A percentile compares a stretch with the other conserved stretches of the same genome.
phyloP scores from a whole-genome alignment of 1,139 yeast genomes.

The Entelexis sorbosivorans region DNA sequence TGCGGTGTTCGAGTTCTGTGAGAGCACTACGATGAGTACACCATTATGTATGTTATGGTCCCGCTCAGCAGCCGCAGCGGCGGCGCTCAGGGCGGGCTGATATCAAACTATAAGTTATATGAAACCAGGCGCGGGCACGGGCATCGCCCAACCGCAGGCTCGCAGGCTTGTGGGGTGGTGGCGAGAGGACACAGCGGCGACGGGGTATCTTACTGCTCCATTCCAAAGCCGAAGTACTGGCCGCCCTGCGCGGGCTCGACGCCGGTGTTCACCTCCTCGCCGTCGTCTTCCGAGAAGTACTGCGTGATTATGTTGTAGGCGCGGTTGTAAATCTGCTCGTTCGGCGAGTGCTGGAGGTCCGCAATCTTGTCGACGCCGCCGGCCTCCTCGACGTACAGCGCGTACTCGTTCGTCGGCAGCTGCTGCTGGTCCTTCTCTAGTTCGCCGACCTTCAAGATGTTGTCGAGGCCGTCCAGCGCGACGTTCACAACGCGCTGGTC shows the following conservation, averaged over 20 bases:
- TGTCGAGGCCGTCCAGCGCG: slow-evolving; percentile 87
- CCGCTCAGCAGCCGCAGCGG: no score
- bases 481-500: slow-evolving; percentile 91
- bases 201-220: slow-evolving; percentile 5
- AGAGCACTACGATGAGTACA: neutral
- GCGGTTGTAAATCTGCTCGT: slow-evolving; percentile 84
- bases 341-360: slow-evolving; percentile 83
- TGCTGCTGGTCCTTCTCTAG: slow-evolving; percentile 73
- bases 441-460: slow-evolving; percentile 89
- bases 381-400: slow-evolving; percentile 88
- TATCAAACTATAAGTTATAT: neutral
- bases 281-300: slow-evolving; percentile 70
- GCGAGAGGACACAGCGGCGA: neutral
- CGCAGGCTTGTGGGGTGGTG: no score
- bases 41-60: neutral
- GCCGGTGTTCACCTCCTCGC: slow-evolving; percentile 53
- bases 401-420: slow-evolving; percentile 65
- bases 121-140: no score
- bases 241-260: slow-evolving; percentile 71
- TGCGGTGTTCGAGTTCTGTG: no score
- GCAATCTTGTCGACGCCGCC: slow-evolving; percentile 97
- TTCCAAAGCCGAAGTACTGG: slow-evolving; percentile 78
- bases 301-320: slow-evolving; percentile 84
- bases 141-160: no score
- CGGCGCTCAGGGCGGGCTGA: neutral